These are phyloP conservation scores for Aulographum hederae DNA, from an alignment of 2,329 filamentous ascomycete species.

Conservation along the genomic window DNA sequence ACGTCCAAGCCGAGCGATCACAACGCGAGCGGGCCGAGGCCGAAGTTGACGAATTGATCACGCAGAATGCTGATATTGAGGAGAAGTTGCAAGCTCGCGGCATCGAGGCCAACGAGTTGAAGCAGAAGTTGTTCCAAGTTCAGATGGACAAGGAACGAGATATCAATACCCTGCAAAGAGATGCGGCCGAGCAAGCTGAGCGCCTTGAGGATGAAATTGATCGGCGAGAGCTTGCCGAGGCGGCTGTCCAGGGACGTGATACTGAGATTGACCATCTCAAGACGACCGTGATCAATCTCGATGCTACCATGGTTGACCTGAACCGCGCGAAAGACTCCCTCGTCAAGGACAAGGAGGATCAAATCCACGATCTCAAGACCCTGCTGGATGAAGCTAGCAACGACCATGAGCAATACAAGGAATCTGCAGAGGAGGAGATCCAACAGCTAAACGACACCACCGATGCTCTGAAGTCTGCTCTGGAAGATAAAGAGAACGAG, in stretches of 20 bases:
- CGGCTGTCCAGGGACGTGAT: background rate
- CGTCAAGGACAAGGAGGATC: too few relatives aligned
- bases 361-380: conserved; percentile 17
- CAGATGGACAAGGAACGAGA: conserved; percentile 26
- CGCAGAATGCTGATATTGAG: conserved; percentile 21
- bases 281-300: background rate
- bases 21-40: conserved; percentile 25
- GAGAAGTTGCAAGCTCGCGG: conserved; percentile 21
- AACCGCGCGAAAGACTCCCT: too few relatives aligned
- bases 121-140: conserved; percentile 26
- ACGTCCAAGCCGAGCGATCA: conserved; percentile 18
- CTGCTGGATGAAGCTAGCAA: conserved; percentile 20
- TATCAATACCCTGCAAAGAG: conserved; percentile 19
- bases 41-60: conserved; percentile 23
- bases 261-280: background rate
- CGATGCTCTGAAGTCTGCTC: conserved; percentile 14
- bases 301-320: too few relatives aligned
- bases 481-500: conserved; percentile 15
- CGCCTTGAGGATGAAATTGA: conserved; percentile 19
- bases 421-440: conserved; percentile 9
- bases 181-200: conserved; percentile 19
- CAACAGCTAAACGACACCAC: conserved; percentile 7
- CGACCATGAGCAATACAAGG: conserved; percentile 14
- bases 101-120: conserved; percentile 27
- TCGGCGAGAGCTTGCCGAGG: too few relatives aligned